Percentiles rank a stretch among this genome's conserved stretches.
These are phyloP conservation scores for Trichoderma sp. DNA, from an alignment of 2,329 filamentous ascomycete species.

Conservation along the genomic window DNA sequence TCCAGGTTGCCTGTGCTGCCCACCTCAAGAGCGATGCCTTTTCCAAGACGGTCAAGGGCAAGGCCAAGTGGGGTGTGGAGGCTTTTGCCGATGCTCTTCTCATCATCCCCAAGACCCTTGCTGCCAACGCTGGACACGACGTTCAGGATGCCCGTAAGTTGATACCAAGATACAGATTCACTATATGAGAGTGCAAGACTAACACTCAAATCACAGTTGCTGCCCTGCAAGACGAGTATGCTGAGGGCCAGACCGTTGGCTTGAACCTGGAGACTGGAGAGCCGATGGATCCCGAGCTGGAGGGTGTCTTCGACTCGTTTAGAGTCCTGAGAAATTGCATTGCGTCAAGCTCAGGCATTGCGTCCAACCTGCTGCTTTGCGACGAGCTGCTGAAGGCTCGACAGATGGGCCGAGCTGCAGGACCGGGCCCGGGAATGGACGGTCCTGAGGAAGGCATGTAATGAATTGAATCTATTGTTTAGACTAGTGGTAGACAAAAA, in stretches of 20 bases:
- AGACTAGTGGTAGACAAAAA: slow-evolving; percentile 41
- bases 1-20: slow-evolving; percentile 88
- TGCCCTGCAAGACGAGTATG: slow-evolving; percentile 78
- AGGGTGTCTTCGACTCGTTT: slow-evolving; percentile 95
- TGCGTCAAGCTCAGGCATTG: slow-evolving; percentile 90
- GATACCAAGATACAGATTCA: not conserved
- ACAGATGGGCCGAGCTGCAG: slow-evolving; percentile 76
- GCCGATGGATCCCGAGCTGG: slow-evolving; percentile 91
- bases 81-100: slow-evolving; percentile 94
- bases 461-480: slow-evolving; percentile 33
- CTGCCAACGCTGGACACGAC: slow-evolving; percentile 93
- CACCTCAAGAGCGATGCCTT: slow-evolving; percentile 87
- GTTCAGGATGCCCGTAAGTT: slow-evolving; percentile 89
- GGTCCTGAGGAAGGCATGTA: slow-evolving; percentile 55
- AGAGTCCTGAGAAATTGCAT: slow-evolving; percentile 90
- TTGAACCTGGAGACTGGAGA: slow-evolving; percentile 83
- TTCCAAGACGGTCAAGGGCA: slow-evolving; percentile 89
- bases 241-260: slow-evolving; percentile 81
- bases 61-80: slow-evolving; percentile 92
- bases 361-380: slow-evolving; percentile 89
- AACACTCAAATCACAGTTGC: slow-evolving; percentile 59
- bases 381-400: slow-evolving; percentile 97
- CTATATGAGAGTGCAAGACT: slow-evolving; percentile 13
- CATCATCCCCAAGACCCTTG: slow-evolving; percentile 95
- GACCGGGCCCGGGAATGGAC: slow-evolving; percentile 64